A percentile compares a stretch with the other conserved stretches of the same genome.
Conservation (phyloP, 169 alveolate genomes). For the Plasmodium gaboni region DNA sequence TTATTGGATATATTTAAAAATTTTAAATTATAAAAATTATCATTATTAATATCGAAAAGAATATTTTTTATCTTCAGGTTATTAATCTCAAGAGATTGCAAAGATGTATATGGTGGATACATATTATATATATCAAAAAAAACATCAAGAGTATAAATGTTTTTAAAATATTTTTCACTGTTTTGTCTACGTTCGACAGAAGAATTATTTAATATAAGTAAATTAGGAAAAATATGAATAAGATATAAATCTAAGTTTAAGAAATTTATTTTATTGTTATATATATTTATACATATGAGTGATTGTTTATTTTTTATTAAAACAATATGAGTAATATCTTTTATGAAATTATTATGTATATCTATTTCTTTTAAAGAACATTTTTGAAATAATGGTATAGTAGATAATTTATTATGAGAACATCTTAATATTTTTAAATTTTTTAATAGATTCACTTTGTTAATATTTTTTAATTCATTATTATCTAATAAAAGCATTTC, state of each 20-base stretch:
- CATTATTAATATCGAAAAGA: conserved; percentile 54
- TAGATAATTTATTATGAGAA: conserved; percentile 29
- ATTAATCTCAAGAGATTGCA: conserved; percentile 33
- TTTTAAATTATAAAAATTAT: conserved; percentile 16
- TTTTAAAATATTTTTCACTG: conserved; percentile 33
- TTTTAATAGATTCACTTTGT: conserved; percentile 10
- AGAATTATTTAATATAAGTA: conserved; percentile 37
- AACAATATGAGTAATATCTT: conserved; percentile 48
- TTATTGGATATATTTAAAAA: conserved; percentile 37
- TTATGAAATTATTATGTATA: conserved; percentile 42
- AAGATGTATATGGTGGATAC: conserved; percentile 66
- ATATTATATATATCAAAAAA: conserved; percentile 49
- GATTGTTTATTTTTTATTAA: conserved; percentile 29
- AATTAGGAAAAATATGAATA: conserved; percentile 39
- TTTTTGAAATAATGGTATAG: conserved; percentile 40
- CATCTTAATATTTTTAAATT: conserved; percentile 56
- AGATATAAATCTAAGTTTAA: conserved; percentile 39
- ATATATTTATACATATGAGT: conserved; percentile 20
- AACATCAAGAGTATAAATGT: conserved; percentile 44
- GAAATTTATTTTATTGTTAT: conserved; percentile 56
- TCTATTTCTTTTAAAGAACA: conserved; percentile 23
- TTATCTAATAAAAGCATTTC: conserved; percentile 36
- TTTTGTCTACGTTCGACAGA: conserved; percentile 25
- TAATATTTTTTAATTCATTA: conserved; percentile 18
- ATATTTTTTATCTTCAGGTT: conserved; percentile 51